Conservation (phyloP, 441 rosid genomes). For the Eutrema salsugineum region DNA sequence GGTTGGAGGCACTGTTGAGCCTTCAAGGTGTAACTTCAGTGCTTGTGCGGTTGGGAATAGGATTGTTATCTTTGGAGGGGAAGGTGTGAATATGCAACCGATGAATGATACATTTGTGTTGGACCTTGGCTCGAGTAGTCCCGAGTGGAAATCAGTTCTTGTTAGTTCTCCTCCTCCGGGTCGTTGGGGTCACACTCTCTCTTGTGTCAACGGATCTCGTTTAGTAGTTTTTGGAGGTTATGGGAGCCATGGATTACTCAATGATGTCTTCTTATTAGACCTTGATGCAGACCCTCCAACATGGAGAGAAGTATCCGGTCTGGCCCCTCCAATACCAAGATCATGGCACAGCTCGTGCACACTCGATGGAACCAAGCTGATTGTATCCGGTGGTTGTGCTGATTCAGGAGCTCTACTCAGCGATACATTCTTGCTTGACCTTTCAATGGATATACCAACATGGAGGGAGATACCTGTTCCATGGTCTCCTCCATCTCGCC, state of each 20-base stretch:
- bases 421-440: slow-evolving; percentile 87
- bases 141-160: slow-evolving; percentile 86
- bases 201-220: slow-evolving; percentile 86
- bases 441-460: slow-evolving; percentile 84
- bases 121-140: slow-evolving; percentile 77
- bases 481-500: slow-evolving; percentile 93
- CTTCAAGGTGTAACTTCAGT: slow-evolving; percentile 93
- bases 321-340: slow-evolving; percentile 95
- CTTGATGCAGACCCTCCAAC: slow-evolving; percentile 91
- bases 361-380: slow-evolving; percentile 89
- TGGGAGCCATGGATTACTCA: slow-evolving; percentile 86
- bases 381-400: slow-evolving; percentile 97
- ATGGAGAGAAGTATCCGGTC: slow-evolving; percentile 90
- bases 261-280: slow-evolving; percentile 87
- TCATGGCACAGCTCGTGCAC: slow-evolving; percentile 99
- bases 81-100: slow-evolving; percentile 97
- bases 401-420: slow-evolving; percentile 93
- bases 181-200: slow-evolving; percentile 96
- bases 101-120: slow-evolving; percentile 96
- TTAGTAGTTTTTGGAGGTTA: slow-evolving; percentile 97
- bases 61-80: slow-evolving; percentile 93
- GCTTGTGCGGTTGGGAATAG: slow-evolving; percentile 98
- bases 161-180: slow-evolving; percentile 99
- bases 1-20: slow-evolving; percentile 92
- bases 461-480: slow-evolving; percentile 93